Percentiles rank a stretch among this genome's conserved stretches.
Evolutionary conservation across 116 monocot genomes (phyloP).

Genomic region (Phalaenopsis hybrid): DNA sequence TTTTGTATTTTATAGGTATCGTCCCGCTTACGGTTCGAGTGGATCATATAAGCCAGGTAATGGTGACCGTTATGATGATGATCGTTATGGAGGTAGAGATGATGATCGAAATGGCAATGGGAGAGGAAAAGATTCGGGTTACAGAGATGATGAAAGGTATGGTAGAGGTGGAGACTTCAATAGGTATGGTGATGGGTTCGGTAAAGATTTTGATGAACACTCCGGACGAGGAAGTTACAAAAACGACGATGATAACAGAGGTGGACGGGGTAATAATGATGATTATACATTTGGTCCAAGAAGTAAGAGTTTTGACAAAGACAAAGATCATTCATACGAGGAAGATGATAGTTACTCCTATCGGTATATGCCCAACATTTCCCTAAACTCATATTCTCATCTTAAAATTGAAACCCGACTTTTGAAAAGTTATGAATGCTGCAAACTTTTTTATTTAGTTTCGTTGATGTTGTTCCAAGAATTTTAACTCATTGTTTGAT

Average conservation of each 20-base stretch:
- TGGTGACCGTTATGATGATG: conserved; percentile 70
- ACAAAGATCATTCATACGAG: conserved; percentile 53
- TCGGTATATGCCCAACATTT: conserved; percentile 32
- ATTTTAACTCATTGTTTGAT: conserved; percentile 8
- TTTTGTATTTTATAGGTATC: conserved; percentile 29
- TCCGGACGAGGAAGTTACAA: conserved; percentile 53
- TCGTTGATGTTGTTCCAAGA: neutral
- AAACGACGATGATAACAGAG: conserved; percentile 59
- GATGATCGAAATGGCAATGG: conserved; percentile 65
- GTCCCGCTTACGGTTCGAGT: conserved; percentile 31
- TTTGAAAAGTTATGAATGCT: neutral
- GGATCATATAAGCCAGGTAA: conserved; percentile 43
- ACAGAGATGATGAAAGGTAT: conserved; percentile 75
- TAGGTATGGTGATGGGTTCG: conserved; percentile 52
- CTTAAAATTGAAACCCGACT: neutral
- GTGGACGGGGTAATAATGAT: conserved; percentile 35
- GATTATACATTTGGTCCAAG: conserved; percentile 53
- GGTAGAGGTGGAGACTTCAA: conserved; percentile 42
- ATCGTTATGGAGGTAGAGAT: conserved; percentile 49
- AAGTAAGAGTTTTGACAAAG: conserved; percentile 51
- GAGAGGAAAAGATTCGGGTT: conserved; percentile 59
- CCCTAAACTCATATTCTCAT: neutral
- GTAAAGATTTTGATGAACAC: conserved; percentile 60
- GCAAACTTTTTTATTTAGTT: neutral
- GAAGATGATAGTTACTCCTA: conserved; percentile 72